Conservation (phyloP, 2,329 filamentous ascomycete genomes). For the Colletotrichum salicis region DNA sequence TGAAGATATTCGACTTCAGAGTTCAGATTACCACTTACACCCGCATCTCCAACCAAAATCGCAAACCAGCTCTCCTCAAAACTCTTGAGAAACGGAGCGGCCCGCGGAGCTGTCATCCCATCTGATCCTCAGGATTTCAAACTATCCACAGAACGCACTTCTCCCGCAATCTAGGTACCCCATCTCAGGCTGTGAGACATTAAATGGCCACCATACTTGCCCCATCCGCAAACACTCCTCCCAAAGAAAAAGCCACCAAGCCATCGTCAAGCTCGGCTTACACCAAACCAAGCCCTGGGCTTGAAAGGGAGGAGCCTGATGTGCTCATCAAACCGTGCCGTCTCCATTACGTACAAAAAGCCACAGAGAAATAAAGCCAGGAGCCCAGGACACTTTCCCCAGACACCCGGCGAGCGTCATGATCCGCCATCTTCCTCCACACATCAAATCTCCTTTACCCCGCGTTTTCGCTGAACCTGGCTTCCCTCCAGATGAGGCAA, state of each 20-base stretch:
- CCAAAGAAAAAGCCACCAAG: background rate
- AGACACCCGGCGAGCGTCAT: background rate
- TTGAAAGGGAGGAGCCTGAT: background rate
- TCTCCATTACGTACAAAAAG: conserved; percentile 1
- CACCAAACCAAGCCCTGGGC: background rate
- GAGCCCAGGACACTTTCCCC: background rate
- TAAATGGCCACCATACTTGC: background rate
- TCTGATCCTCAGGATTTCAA: background rate
- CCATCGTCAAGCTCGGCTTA: conserved; percentile 2
- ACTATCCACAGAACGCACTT: background rate
- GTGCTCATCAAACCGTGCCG: conserved; percentile 8
- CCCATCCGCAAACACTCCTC: background rate
- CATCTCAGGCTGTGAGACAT: background rate
- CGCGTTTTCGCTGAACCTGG: conserved; percentile 10
- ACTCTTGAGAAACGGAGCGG: background rate
- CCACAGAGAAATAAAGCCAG: background rate
- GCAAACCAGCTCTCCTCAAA: background rate
- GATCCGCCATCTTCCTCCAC: background rate
- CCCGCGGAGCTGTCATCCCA: background rate
- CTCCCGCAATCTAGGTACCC: background rate
- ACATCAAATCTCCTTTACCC: background rate
- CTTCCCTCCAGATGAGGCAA: conserved; percentile 3
- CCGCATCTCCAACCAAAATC: background rate
- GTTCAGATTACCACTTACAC: background rate
- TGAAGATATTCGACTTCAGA: background rate